Evolutionary conservation across 1,139 yeast genomes (phyloP).

Genomic region (Candida buenavistaensis): DNA sequence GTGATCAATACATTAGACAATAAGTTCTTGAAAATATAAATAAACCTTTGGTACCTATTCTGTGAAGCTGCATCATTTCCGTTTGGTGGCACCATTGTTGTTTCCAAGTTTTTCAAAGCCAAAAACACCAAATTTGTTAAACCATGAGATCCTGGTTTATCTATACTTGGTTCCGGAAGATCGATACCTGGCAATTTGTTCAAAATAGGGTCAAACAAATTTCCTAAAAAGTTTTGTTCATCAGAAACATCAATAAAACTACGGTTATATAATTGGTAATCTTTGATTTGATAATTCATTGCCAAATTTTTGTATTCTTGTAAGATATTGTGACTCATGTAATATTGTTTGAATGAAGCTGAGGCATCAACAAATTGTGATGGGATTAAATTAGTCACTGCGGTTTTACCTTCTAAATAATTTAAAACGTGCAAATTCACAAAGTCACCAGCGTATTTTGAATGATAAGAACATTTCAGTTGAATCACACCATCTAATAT

Average conservation of each 20-base stretch:
- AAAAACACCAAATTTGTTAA: conserved; percentile 40
- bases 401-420: conserved; percentile 33
- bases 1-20: conserved; percentile 65
- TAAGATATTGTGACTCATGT: conserved; percentile 39
- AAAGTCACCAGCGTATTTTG: conserved; percentile 71
- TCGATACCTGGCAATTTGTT: conserved; percentile 31
- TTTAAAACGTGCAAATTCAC: conserved; percentile 54
- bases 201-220: conserved; percentile 54
- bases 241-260: conserved; percentile 35
- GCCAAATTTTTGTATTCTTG: conserved; percentile 36
- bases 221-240: conserved; percentile 50
- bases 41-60: conserved; percentile 35
- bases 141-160: conserved; percentile 43
- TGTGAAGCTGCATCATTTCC: conserved; percentile 20
- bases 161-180: conserved; percentile 40
- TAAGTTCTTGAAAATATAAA: conserved; percentile 41
- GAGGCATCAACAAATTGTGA: conserved; percentile 23
- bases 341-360: conserved; percentile 50
- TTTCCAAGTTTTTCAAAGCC: conserved; percentile 37
- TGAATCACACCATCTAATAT: conserved; percentile 69
- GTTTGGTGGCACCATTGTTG: conserved; percentile 28
- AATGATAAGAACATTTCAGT: conserved; percentile 56
- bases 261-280: conserved; percentile 52
- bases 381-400: conserved; percentile 31
- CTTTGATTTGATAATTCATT: conserved; percentile 22